phyloP scores from a whole-genome alignment of 2,329 filamentous ascomycete species.

The Fusarium sp. region DNA sequence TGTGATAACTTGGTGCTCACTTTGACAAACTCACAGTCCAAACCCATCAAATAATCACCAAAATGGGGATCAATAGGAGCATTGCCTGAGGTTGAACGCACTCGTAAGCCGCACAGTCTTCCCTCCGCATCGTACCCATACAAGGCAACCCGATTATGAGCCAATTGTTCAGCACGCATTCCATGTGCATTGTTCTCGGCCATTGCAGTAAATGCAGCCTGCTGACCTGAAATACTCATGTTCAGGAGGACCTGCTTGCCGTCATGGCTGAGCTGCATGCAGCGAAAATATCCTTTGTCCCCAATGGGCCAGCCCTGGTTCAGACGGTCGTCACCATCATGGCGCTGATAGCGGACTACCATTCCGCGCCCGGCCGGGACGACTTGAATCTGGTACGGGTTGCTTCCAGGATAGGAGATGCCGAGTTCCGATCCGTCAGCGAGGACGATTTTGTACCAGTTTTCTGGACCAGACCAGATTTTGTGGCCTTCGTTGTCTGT shows the following conservation, averaged over 20 bases:
- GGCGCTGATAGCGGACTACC: neutral
- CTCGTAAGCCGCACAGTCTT: too few species aligned
- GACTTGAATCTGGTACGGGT: neutral
- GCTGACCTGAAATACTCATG: neutral
- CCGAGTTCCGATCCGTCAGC: neutral
- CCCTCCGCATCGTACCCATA: too few species aligned
- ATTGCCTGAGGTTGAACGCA: too few species aligned
- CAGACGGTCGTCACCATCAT: neutral
- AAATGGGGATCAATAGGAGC: too few species aligned
- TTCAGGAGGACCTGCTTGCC: neutral
- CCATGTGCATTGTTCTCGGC: neutral
- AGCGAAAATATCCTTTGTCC: neutral
- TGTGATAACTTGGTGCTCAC: too few species aligned
- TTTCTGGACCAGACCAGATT: too few species aligned
- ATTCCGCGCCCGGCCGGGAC: neutral
- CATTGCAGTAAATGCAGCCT: neutral
- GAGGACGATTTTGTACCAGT: neutral
- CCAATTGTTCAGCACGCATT: neutral
- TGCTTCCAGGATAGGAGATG: neutral
- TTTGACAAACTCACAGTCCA: too few species aligned
- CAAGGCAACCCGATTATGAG: too few species aligned
- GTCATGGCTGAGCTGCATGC: neutral
- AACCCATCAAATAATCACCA: too few species aligned
- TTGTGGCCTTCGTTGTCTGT: too few species aligned
- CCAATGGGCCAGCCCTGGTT: neutral